Conservation (phyloP, 805 yeast genomes). For the Limtongia smithiae region DNA sequence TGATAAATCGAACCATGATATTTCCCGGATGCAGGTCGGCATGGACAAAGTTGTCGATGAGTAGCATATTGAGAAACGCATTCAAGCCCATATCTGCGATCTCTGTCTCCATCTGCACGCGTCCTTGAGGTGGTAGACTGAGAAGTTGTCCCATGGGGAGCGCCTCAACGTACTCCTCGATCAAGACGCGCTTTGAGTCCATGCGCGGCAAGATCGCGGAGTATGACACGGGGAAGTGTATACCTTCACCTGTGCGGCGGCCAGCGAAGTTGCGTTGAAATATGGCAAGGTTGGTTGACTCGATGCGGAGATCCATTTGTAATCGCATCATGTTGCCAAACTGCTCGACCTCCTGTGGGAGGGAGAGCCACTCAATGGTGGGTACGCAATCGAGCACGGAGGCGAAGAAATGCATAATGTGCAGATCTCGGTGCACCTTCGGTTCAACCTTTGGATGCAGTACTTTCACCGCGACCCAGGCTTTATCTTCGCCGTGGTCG, state of each 20-base stretch:
- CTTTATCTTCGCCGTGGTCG: conserved; percentile 20
- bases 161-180: conserved; percentile 83
- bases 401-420: conserved; percentile 82
- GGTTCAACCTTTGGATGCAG: conserved; percentile 81
- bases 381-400: conserved; percentile 66
- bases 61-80: conserved; percentile 88
- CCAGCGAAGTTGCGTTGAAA: conserved; percentile 67
- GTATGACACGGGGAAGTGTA: conserved; percentile 79
- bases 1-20: conserved; percentile 70
- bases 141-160: conserved; percentile 74
- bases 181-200: conserved; percentile 67
- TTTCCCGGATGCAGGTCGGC: conserved; percentile 98
- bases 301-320: conserved; percentile 87
- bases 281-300: conserved; percentile 70
- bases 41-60: conserved; percentile 89
- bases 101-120: conserved; percentile 42
- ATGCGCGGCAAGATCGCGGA: conserved; percentile 36
- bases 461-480: conserved; percentile 81
- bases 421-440: conserved; percentile 73
- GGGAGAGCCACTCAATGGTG: conserved; percentile 95
- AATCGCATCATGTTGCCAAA: conserved; percentile 80
- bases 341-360: conserved; percentile 91
- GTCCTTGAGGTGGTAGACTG: conserved; percentile 39
- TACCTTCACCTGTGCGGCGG: conserved; percentile 43
- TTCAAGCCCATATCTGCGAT: conserved; percentile 82